Conservation (phyloP, 1,284 basidiomycete species). For the Cryptococcus sp. region DNA sequence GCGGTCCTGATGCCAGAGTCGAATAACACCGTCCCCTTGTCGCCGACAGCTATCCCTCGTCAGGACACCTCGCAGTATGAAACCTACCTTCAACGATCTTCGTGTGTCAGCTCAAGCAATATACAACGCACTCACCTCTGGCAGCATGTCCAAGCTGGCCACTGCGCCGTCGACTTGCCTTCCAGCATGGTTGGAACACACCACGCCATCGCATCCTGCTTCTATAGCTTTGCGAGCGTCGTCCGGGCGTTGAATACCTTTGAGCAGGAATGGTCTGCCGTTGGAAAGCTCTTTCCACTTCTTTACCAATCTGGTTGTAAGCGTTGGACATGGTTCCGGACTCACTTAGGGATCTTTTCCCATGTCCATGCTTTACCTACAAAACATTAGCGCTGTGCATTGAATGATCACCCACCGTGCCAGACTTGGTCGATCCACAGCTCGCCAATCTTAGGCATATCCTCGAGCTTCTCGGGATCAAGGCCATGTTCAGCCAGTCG, state of each 20-base stretch:
- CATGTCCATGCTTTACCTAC: constrained; percentile 61
- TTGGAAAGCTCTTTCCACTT: constrained; percentile 62
- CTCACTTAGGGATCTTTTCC: constrained; percentile 57
- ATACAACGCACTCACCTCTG: constrained; percentile 44
- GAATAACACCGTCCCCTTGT: constrained; percentile 63
- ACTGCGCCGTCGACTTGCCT: constrained; percentile 79
- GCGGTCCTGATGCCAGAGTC: constrained; percentile 77
- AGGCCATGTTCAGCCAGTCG: constrained; percentile 55
- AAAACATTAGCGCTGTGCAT: not conserved
- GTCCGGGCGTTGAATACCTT: constrained; percentile 65
- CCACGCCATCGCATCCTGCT: constrained; percentile 67
- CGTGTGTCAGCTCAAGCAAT: not conserved
- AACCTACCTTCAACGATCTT: constrained; percentile 21
- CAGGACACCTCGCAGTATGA: not conserved
- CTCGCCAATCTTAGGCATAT: constrained; percentile 28
- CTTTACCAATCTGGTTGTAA: constrained; percentile 28
- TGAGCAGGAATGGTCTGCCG: constrained; percentile 62
- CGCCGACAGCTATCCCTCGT: constrained; percentile 53
- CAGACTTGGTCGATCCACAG: constrained; percentile 33
- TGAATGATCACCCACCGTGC: constrained; percentile 16
- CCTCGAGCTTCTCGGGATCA: constrained; percentile 21
- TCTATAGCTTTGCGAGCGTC: constrained; percentile 71
- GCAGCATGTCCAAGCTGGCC: constrained; percentile 67
- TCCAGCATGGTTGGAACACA: constrained; percentile 81
- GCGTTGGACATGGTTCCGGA: not conserved